These are phyloP conservation scores for Rhizoclosmatium sp. DNA, from an alignment of 192 early-diverging fungal genomes.

Conservation along the genomic window DNA sequence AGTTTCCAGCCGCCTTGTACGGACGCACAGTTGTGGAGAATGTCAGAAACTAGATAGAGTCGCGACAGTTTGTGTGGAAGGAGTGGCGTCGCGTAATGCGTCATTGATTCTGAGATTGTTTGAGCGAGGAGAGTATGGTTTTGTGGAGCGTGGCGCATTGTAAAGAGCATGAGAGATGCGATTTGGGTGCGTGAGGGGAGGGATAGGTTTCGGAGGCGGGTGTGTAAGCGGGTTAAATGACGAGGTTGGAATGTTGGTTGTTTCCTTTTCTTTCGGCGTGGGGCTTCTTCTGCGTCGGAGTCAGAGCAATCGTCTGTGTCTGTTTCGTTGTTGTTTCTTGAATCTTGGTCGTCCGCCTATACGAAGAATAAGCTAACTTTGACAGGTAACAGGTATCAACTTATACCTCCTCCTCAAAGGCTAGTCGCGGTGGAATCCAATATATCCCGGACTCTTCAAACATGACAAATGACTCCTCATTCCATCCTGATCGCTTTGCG, in stretches of 20 bases:
- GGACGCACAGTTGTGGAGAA: constrained; percentile 77
- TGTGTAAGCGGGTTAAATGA: constrained; percentile 31
- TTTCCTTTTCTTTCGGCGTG: not conserved
- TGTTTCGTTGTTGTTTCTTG: constrained; percentile 19
- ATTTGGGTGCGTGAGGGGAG: constrained; percentile 61
- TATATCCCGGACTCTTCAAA: constrained; percentile 73
- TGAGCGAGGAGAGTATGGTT: constrained; percentile 65
- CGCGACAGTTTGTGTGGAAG: constrained; percentile 73
- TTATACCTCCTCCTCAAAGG: constrained; percentile 71
- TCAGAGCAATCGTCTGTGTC: constrained; percentile 37
- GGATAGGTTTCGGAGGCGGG: constrained; percentile 42
- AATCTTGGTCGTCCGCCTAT: constrained; percentile 14
- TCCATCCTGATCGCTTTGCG: constrained; percentile 69
- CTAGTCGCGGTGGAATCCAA: constrained; percentile 85
- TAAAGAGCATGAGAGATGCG: constrained; percentile 82
- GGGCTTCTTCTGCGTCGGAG: constrained; percentile 42
- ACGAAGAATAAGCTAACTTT: not conserved
- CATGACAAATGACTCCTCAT: constrained; percentile 84
- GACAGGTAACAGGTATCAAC: not conserved
- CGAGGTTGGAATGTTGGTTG: constrained; percentile 5
- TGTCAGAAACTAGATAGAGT: constrained; percentile 87
- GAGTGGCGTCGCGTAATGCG: constrained; percentile 60
- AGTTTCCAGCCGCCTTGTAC: constrained; percentile 91
- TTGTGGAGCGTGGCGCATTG: constrained; percentile 73
- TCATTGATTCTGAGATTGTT: constrained; percentile 67